A percentile compares a stretch with the other conserved stretches of the same genome.
These are phyloP conservation scores for Ormosia semicastrata DNA, from an alignment of 306 rosid genomes.

Conservation along the genomic window DNA sequence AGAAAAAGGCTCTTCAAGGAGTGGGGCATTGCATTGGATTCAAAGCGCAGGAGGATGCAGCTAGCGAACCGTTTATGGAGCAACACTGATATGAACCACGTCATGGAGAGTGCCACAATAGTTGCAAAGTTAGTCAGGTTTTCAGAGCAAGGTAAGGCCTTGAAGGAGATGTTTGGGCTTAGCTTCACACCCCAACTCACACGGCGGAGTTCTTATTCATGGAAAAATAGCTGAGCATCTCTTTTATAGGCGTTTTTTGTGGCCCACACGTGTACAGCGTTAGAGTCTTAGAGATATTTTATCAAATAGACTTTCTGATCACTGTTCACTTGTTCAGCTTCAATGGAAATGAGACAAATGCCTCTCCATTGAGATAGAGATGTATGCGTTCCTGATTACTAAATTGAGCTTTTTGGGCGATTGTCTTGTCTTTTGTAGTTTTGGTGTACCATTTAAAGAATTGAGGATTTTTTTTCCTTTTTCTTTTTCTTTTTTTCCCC, in stretches of 20 bases:
- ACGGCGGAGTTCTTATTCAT: constrained; percentile 60
- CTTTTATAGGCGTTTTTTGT: constrained; percentile 28
- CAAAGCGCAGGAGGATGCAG: constrained; percentile 93
- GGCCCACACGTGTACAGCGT: constrained; percentile 28
- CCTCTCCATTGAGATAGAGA: not conserved
- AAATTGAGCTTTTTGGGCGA: not conserved
- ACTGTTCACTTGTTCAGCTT: constrained; percentile 12
- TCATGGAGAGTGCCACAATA: constrained; percentile 69
- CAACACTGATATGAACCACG: constrained; percentile 58
- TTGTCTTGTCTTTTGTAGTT: constrained; percentile 7
- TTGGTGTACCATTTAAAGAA: constrained; percentile 23
- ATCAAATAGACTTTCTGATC: constrained; percentile 17
- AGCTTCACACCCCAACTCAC: constrained; percentile 68
- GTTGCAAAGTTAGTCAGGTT: constrained; percentile 84
- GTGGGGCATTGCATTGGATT: constrained; percentile 73
- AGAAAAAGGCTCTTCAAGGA: constrained; percentile 60
- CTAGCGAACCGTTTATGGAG: constrained; percentile 70
- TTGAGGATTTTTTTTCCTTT: not conserved
- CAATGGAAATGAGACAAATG: not conserved
- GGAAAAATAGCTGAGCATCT: constrained; percentile 64
- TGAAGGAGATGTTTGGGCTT: constrained; percentile 95
- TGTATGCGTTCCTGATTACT: constrained; percentile 19
- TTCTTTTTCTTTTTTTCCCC: not conserved
- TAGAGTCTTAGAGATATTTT: not conserved
- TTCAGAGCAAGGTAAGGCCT: constrained; percentile 71